phyloP scores from a whole-genome alignment of 257 asterid species.

The Solanum sparsipilum region DNA sequence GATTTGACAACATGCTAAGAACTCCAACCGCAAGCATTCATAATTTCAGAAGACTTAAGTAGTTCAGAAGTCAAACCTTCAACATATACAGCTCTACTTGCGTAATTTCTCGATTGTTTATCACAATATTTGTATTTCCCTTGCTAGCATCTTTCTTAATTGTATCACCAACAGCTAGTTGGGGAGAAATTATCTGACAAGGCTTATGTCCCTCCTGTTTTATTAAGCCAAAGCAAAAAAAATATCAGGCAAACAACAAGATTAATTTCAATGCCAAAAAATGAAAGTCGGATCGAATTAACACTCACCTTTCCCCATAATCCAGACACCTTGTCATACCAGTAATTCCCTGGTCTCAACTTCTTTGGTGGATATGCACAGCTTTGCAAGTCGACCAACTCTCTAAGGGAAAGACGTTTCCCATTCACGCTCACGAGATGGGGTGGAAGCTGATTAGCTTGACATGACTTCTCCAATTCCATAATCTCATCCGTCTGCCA shows the following conservation, averaged over 20 bases:
- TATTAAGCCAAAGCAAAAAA: background rate
- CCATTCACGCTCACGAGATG: constrained; percentile 46
- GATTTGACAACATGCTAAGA: constrained; percentile 3
- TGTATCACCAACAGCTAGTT: constrained; percentile 38
- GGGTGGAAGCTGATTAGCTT: constrained; percentile 71
- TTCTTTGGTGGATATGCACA: constrained; percentile 80
- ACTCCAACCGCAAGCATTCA: background rate
- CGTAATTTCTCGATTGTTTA: constrained; percentile 75
- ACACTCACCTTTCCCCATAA: constrained; percentile 87
- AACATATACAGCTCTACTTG: constrained; percentile 49
- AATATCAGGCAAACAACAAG: background rate
- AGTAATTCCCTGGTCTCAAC: constrained; percentile 71
- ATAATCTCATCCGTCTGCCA: constrained; percentile 38
- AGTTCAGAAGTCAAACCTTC: constrained; percentile 30
- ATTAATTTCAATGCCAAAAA: background rate
- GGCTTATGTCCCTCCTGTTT: constrained; percentile 82
- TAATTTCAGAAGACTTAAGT: background rate
- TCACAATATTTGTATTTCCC: constrained; percentile 53
- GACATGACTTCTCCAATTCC: constrained; percentile 46
- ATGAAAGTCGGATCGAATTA: background rate
- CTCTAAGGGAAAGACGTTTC: constrained; percentile 38
- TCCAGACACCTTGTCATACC: constrained; percentile 90
- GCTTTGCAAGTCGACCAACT: constrained; percentile 44
- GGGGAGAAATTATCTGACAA: constrained; percentile 62
- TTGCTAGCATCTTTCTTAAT: constrained; percentile 57